Conservation (phyloP, 495 filamentous ascomycete species). For the Massariosphaeria phaeospora region DNA sequence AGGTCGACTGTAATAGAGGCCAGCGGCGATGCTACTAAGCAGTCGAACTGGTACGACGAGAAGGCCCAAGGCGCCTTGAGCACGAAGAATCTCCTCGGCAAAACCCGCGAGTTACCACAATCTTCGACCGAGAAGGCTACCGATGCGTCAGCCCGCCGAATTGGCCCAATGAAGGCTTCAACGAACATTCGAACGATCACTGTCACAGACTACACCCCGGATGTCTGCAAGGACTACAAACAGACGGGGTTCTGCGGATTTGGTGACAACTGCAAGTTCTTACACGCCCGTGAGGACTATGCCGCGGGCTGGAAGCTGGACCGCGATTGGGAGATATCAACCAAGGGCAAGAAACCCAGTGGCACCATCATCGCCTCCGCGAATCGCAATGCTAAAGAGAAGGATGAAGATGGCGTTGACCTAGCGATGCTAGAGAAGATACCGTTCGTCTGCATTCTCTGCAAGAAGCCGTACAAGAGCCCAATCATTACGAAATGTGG, state of each 20-base stretch:
- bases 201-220: conserved; percentile 83
- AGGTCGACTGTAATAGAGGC: conserved; percentile 54
- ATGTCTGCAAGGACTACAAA: conserved; percentile 95
- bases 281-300: conserved; percentile 83
- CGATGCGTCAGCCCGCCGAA: conserved; percentile 62
- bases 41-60: conserved; percentile 86
- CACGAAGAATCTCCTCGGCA: conserved; percentile 60
- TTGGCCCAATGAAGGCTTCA: conserved; percentile 83
- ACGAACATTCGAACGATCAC: conserved; percentile 90
- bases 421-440: conserved; percentile 78
- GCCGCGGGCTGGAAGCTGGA: conserved; percentile 95
- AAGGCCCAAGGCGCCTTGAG: conserved; percentile 48
- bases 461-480: conserved; percentile 70
- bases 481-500: conserved; percentile 87
- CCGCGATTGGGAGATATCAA: conserved; percentile 82
- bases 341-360: conserved; percentile 63
- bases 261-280: conserved; percentile 79
- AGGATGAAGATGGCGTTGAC: conserved; percentile 62
- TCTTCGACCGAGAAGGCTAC: conserved; percentile 77
- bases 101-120: conserved; percentile 49
- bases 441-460: conserved; percentile 94
- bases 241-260: conserved; percentile 82
- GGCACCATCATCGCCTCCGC: conserved; percentile 62
- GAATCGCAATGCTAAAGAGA: conserved; percentile 46
- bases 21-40: conserved; percentile 87